Conservation (phyloP, 129 eudicot species). For the Kitagawia praeruptora region DNA sequence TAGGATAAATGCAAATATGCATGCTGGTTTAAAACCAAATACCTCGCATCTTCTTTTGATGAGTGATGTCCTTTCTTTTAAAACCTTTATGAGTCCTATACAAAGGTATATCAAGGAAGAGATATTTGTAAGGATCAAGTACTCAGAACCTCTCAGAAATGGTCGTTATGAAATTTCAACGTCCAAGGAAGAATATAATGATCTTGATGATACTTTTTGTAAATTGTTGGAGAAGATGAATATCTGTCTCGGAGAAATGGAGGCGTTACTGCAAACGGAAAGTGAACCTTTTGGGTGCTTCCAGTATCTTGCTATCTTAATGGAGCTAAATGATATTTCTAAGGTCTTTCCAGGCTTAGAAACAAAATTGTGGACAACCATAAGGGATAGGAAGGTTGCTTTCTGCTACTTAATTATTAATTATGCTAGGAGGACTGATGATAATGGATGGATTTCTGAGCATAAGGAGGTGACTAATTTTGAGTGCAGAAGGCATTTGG, state of each 20-base stretch:
- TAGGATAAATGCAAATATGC: not conserved
- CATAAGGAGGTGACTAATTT: conserved; percentile 54
- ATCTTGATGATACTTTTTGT: too few relatives aligned
- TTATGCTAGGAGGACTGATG: conserved; percentile 46
- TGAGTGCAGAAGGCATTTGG: conserved; percentile 66
- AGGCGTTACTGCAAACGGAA: conserved; percentile 10
- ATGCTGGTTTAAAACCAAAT: not conserved
- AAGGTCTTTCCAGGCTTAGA: conserved; percentile 33
- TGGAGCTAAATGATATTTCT: conserved; percentile 34
- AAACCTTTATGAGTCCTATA: not conserved
- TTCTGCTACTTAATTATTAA: conserved; percentile 37
- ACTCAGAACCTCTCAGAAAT: conserved; percentile 6
- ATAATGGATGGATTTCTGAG: conserved; percentile 52
- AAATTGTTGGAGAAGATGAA: not conserved
- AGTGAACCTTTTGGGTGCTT: conserved; percentile 28
- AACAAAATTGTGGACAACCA: conserved; percentile 32
- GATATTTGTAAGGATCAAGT: not conserved
- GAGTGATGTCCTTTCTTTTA: not conserved
- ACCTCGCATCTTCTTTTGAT: not conserved
- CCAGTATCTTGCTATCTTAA: conserved; percentile 49
- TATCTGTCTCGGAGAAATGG: not conserved
- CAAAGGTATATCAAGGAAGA: conserved; percentile 21
- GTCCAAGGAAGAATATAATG: conserved; percentile 22
- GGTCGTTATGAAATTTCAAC: conserved; percentile 11
- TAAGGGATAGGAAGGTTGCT: conserved; percentile 38